Conservation (phyloP, 2,329 filamentous ascomycete species). For the Aschersonia sp. region DNA sequence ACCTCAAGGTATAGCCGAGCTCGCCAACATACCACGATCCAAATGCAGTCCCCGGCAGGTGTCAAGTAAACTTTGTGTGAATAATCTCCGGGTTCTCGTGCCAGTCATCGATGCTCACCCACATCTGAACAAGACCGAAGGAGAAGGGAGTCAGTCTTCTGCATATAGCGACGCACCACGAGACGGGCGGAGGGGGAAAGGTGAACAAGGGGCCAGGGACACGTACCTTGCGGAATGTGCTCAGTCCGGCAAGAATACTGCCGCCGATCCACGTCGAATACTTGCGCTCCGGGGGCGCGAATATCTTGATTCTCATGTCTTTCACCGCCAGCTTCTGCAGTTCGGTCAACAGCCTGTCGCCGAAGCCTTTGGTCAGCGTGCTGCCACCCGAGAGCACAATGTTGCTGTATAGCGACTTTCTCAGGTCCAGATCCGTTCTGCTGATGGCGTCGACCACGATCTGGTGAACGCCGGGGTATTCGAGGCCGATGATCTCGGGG, state of each 20-base stretch:
- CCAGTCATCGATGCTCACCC: constrained; percentile 99
- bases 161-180: too few relatives aligned
- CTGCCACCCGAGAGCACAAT: constrained; percentile 95
- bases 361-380: constrained; percentile 93
- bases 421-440: constrained; percentile 86
- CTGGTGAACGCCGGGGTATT: constrained; percentile 94
- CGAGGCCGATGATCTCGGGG: constrained; percentile 88
- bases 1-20: too few relatives aligned
- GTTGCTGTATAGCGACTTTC: constrained; percentile 88
- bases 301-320: constrained; percentile 99
- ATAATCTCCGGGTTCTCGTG: constrained; percentile 99
- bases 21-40: too few relatives aligned
- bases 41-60: too few relatives aligned
- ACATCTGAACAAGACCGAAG: constrained; percentile 54
- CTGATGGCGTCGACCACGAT: constrained; percentile 95
- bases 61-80: constrained; percentile 87
- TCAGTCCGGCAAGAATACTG: constrained; percentile 89
- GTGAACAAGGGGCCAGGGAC: not conserved
- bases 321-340: constrained; percentile 89
- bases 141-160: too few relatives aligned
- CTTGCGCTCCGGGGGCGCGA: constrained; percentile 91
- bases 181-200: not conserved
- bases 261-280: constrained; percentile 99
- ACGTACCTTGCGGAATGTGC: constrained; percentile 92
- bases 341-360: constrained; percentile 80